Base-by-base conservation (phyloP, 768 basidiomycete species). In the Wakefieldia striispora region DNA sequence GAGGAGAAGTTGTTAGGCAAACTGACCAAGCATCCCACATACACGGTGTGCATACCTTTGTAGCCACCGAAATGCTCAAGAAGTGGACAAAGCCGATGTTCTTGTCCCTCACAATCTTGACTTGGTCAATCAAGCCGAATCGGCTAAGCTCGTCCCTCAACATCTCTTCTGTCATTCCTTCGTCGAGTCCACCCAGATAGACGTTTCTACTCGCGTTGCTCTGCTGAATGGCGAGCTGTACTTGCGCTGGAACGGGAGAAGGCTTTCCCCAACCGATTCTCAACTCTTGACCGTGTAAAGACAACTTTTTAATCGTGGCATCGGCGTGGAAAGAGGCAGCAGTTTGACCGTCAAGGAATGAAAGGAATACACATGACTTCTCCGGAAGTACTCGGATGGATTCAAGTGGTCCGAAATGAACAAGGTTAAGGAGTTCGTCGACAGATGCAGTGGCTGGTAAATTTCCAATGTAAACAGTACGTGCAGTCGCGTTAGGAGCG, bases 221-320 rank as follows among this genome's bases (percentile, higher is more conserved):
- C 73, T 95, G 91, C 59, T 81, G 83, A 47, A 98, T 95, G 1
- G 95, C 93, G 21, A 89, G 78, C 3, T 84, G 81, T 12, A 98
- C 91, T 62, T 87, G 84, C 21, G 84, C 81, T 1, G 93, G 91
- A 3, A 98, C 92, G 14, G 87, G 83, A 2, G 84, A 86, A 1
- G 95, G 88, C 67, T 98, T 97, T 23, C 95, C 97, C 95, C 95
- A 99, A 19, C 97, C 97, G 56, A 99, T 95, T 74, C 95, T 95
- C 61, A 99, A 84, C 68, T 97, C 97, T 67, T 97, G 93, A 3
- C 88, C 91, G 65, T 97, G 95, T 13, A 99, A 76, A 17, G 88
- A 72, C 53, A 98, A 73, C 68, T 97, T 97, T 75, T 97, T 94
- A 67, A 97, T 86, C 27, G 88, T 85, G 1, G 95, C 95, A 62